These are phyloP conservation scores for Mangifera indica DNA, from an alignment of 345 rosid genomes.

Conservation along the genomic window DNA sequence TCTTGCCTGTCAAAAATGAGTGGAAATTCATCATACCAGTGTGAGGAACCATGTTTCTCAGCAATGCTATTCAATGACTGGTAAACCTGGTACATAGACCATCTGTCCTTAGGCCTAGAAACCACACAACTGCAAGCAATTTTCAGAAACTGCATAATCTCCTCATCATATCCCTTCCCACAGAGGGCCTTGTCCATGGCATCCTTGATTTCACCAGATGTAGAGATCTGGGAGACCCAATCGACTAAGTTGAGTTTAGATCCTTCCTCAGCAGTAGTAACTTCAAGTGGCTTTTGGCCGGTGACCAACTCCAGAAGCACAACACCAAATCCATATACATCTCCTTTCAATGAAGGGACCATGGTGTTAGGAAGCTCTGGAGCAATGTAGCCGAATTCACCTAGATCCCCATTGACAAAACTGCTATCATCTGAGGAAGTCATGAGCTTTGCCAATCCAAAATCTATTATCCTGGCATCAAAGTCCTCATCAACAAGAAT, in stretches of 20 bases:
- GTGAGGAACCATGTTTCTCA: slow-evolving; percentile 48
- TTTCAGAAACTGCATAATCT: slow-evolving; percentile 63
- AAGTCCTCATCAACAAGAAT: slow-evolving; percentile 82
- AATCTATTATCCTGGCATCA: slow-evolving; percentile 78
- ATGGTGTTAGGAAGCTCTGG: slow-evolving; percentile 73
- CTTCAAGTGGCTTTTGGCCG: slow-evolving; percentile 57
- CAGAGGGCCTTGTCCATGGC: slow-evolving; percentile 46
- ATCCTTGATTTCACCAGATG: slow-evolving; percentile 46
- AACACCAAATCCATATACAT: slow-evolving; percentile 81
- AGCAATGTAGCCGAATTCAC: slow-evolving; percentile 83
- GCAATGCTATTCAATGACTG: slow-evolving; percentile 59
- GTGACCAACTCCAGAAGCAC: slow-evolving; percentile 77
- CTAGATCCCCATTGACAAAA: slow-evolving; percentile 55
- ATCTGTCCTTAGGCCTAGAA: slow-evolving; percentile 69
- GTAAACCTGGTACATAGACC: slow-evolving; percentile 74
- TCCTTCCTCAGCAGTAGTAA: slow-evolving; percentile 43
- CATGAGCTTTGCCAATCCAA: slow-evolving; percentile 70
- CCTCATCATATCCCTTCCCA: slow-evolving; percentile 60
- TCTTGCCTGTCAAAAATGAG: slow-evolving; percentile 56
- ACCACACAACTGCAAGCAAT: slow-evolving; percentile 60
- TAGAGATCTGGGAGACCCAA: slow-evolving; percentile 61
- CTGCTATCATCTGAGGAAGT: slow-evolving; percentile 44
- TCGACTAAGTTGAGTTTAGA: slow-evolving; percentile 71
- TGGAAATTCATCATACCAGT: slow-evolving; percentile 69
- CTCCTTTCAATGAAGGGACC: slow-evolving; percentile 73